A percentile compares a stretch with the other conserved stretches of the same genome.
These are phyloP conservation scores for Monosporascus cannonballus DNA, from an alignment of 2,329 filamentous ascomycete species.

Conservation along the genomic window DNA sequence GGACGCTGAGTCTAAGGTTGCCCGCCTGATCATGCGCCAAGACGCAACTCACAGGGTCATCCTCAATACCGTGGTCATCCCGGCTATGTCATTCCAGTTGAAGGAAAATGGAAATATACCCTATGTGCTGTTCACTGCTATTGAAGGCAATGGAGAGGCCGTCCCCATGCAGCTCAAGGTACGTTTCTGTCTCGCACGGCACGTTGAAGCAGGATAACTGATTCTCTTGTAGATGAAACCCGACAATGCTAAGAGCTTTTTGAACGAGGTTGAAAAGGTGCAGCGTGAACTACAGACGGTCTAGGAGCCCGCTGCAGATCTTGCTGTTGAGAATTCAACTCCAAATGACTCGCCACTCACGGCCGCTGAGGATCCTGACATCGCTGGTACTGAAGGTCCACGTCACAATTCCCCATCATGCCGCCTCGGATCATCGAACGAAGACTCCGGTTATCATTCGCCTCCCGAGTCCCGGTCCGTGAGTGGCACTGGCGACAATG, in stretches of 20 bases:
- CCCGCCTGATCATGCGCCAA: conserved; percentile 82
- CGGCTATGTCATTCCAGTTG: conserved; percentile 73
- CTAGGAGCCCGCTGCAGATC: conserved; percentile 16
- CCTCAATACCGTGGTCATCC: conserved; percentile 76
- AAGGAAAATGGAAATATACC: conserved; percentile 68
- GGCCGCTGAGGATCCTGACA: not conserved
- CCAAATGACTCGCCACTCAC: not conserved
- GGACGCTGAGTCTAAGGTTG: conserved; percentile 44
- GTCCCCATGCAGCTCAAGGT: conserved; percentile 58
- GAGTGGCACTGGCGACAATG: not conserved
- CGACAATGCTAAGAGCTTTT: conserved; percentile 46
- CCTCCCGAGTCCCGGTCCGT: not conserved
- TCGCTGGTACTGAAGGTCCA: not conserved
- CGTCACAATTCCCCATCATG: not conserved
- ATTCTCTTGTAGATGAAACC: conserved; percentile 41
- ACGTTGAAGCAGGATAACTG: not conserved
- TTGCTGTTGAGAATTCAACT: conserved; percentile 1
- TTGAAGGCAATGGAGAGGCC: conserved; percentile 50
- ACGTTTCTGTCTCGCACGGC: conserved; percentile 17
- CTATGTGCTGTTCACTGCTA: conserved; percentile 60
- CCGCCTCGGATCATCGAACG: not conserved
- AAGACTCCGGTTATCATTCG: not conserved
- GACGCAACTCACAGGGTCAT: conserved; percentile 84
- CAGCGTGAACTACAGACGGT: conserved; percentile 43
- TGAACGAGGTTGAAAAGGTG: conserved; percentile 42